Conservation (phyloP, 2,329 filamentous ascomycete genomes). For the Cercospora janseana region DNA sequence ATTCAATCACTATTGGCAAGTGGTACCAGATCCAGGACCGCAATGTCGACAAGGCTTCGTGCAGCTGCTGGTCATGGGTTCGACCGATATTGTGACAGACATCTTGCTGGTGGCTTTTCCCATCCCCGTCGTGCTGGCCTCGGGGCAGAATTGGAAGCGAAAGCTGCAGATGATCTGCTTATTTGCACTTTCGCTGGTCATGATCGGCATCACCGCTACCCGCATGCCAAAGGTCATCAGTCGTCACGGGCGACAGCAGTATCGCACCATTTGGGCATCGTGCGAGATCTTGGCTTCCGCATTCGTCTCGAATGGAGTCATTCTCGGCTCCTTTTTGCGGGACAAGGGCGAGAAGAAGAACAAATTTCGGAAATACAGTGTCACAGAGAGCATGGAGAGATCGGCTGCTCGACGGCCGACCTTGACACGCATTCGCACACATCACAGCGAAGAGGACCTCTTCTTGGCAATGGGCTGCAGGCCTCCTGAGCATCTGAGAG, state of each 20-base stretch:
- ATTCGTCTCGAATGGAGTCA: slow-evolving; percentile 79
- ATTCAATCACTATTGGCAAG: slow-evolving; percentile 58
- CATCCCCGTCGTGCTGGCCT: slow-evolving; percentile 79
- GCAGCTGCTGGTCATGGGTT: slow-evolving; percentile 87
- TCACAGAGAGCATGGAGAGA: slow-evolving; percentile 53
- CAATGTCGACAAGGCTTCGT: slow-evolving; percentile 82
- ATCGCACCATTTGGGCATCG: slow-evolving; percentile 83
- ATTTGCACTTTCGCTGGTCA: slow-evolving; percentile 78
- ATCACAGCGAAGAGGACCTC: slow-evolving; percentile 89
- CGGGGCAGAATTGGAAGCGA: slow-evolving; percentile 70
- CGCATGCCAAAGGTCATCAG: slow-evolving; percentile 76
- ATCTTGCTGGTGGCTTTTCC: slow-evolving; percentile 83
- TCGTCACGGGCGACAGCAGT: slow-evolving; percentile 72
- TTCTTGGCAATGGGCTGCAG: slow-evolving; percentile 76
- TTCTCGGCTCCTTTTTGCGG: slow-evolving; percentile 87
- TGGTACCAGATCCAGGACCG: slow-evolving; percentile 73
- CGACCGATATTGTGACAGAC: slow-evolving; percentile 84
- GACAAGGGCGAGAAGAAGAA: slow-evolving; percentile 87
- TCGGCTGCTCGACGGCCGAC: slow-evolving; percentile 62
- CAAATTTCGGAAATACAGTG: slow-evolving; percentile 66
- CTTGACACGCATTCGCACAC: slow-evolving; percentile 61
- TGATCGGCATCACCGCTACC: slow-evolving; percentile 76
- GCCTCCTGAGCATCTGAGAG: slow-evolving; percentile 52
- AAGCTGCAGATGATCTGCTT: slow-evolving; percentile 77
- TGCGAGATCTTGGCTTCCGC: slow-evolving; percentile 88